Percentiles rank a stretch among this genome's conserved stretches.
Evolutionary conservation across 345 rosid genomes (phyloP).

Genomic region (Hibiscus mutabilis): DNA sequence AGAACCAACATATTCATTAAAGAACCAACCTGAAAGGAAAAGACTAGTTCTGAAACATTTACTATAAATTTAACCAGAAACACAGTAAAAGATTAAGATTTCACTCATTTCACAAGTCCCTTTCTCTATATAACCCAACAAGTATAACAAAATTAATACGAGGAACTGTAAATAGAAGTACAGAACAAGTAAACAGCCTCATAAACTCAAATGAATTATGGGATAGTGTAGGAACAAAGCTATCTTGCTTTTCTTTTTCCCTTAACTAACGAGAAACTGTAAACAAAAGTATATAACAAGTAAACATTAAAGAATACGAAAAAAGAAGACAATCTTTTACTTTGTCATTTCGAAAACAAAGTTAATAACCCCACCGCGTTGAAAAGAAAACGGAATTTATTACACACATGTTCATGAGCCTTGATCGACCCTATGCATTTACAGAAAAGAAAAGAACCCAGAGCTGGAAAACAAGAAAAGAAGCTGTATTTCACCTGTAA

Average conservation of each 20-base stretch:
- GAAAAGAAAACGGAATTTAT: neutral
- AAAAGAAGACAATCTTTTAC: neutral
- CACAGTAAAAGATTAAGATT: neutral
- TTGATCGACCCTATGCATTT: neutral
- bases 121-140: no score
- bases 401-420: no score
- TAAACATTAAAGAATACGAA: neutral
- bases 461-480: neutral
- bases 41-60: no score
- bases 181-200: no score
- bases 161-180: no score
- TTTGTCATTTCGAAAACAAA: neutral
- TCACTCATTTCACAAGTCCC: no score
- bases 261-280: neutral
- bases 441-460: neutral
- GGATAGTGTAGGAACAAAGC: neutral
- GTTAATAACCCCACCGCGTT: neutral
- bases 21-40: no score
- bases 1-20: no score
- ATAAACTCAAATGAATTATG: no score
- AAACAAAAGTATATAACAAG: neutral
- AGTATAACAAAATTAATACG: no score
- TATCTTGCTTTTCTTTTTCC: neutral
- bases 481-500: slow-evolving; percentile 46
- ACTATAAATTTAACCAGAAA: no score